Conservation (phyloP, 2,329 filamentous ascomycete species). For the Pseudogymnoascus sp. region DNA sequence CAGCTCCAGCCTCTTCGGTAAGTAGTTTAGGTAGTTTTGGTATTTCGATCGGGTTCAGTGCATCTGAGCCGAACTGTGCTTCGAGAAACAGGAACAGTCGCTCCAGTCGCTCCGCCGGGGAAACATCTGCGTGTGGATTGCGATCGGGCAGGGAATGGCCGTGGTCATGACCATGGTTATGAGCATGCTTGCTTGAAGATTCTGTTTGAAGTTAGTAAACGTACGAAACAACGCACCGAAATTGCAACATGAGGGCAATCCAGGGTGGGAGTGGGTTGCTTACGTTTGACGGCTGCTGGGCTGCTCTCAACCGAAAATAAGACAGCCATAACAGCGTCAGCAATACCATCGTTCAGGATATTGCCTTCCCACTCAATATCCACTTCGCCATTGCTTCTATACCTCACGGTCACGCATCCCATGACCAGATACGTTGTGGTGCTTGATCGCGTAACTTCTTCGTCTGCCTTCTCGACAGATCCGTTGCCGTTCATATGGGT, state of each 20-base stretch:
- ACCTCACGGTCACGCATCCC: constrained; percentile 81
- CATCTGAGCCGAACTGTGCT: constrained; percentile 84
- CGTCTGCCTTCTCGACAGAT: constrained; percentile 51
- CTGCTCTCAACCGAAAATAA: constrained; percentile 88
- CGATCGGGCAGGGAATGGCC: constrained; percentile 37
- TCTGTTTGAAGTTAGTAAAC: constrained; percentile 33
- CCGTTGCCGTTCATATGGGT: constrained; percentile 32
- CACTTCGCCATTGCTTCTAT: constrained; percentile 68
- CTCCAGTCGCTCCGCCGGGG: constrained; percentile 68
- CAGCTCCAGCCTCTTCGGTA: constrained; percentile 17
- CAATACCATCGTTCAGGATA: constrained; percentile 93
- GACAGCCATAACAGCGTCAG: constrained; percentile 93
- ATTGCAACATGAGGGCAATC: constrained; percentile 9
- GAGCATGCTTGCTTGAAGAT: constrained; percentile 51
- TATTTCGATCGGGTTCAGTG: constrained; percentile 67
- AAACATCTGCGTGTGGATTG: constrained; percentile 69
- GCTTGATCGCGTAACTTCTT: constrained; percentile 51
- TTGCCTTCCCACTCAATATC: constrained; percentile 98
- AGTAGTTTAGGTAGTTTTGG: constrained; percentile 45
- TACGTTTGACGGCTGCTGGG: constrained; percentile 88
- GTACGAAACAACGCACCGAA: background rate
- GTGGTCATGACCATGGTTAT: constrained; percentile 41
- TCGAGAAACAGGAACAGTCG: constrained; percentile 94
- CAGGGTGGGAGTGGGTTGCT: constrained; percentile 28
- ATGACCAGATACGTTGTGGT: constrained; percentile 63